Conservation (phyloP, 257 asterid species). For the Petunia axillaris region DNA sequence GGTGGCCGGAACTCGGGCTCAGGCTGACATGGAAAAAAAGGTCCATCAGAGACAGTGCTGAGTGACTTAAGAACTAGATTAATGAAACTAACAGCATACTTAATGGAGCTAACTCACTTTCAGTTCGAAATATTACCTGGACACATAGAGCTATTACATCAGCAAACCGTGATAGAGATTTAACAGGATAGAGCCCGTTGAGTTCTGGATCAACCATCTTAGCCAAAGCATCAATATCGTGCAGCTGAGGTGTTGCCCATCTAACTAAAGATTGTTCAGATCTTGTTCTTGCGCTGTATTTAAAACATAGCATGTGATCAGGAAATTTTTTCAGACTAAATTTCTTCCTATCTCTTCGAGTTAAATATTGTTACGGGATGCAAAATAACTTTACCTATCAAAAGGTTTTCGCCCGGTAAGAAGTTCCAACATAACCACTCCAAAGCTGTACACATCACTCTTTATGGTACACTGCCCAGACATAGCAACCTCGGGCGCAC, state of each 20-base stretch:
- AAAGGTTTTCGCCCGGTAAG: constrained; percentile 91
- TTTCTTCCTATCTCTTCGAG: not conserved
- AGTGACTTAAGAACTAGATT: not conserved
- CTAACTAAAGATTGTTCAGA: constrained; percentile 88
- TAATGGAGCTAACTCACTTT: not conserved
- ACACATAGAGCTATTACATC: constrained; percentile 96
- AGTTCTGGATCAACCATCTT: constrained; percentile 99
- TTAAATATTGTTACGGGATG: not conserved
- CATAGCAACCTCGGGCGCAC: constrained; percentile 93
- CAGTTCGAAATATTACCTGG: constrained; percentile 57
- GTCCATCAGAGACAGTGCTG: not conserved
- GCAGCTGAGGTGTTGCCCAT: constrained; percentile 99
- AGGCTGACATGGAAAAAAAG: constrained; percentile 49
- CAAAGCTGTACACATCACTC: constrained; percentile 93
- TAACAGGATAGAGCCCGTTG: constrained; percentile 85
- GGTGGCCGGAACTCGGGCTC: constrained; percentile 99
- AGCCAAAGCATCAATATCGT: constrained; percentile 86
- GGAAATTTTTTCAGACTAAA: not conserved
- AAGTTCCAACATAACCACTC: constrained; percentile 96
- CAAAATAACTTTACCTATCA: constrained; percentile 57
- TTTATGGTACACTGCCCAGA: constrained; percentile 83
- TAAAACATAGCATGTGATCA: not conserved
- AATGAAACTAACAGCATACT: not conserved
- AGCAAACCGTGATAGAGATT: constrained; percentile 92
- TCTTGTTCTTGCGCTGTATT: constrained; percentile 72